Conservation (phyloP, 345 rosid species). For the Melaleuca alternifolia region DNA sequence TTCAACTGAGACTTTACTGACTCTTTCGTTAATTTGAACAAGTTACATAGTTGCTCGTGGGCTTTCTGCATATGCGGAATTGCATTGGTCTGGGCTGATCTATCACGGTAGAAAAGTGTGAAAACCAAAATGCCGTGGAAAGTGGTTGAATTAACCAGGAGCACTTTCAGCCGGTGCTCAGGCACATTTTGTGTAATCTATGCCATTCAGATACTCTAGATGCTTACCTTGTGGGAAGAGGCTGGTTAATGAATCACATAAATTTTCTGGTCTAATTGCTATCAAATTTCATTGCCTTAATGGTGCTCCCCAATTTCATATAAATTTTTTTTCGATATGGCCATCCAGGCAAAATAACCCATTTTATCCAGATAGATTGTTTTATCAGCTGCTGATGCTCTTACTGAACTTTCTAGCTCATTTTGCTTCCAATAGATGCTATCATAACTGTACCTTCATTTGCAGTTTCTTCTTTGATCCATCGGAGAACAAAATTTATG, state of each 20-base stretch:
- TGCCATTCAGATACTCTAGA: neutral
- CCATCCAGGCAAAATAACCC: neutral
- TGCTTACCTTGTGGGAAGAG: neutral
- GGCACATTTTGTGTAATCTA: neutral
- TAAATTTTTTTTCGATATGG: neutral
- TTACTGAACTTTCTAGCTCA: neutral
- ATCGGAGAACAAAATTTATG: slow-evolving; percentile 45
- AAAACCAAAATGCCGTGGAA: neutral
- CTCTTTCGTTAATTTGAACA: neutral
- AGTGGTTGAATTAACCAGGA: neutral
- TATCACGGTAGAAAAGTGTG: neutral
- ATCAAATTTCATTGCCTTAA: neutral
- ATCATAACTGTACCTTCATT: neutral
- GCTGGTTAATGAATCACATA: neutral
- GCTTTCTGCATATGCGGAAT: neutral
- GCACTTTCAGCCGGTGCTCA: neutral
- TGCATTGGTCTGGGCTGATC: neutral
- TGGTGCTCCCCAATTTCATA: neutral
- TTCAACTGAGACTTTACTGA: neutral
- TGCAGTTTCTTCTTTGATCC: slow-evolving; percentile 70
- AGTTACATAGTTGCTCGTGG: neutral
- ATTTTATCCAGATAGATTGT: neutral
- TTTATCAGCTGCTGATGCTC: neutral
- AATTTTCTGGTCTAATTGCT: neutral
- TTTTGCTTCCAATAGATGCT: neutral